phyloP scores from a whole-genome alignment of 176 grass and related monocot genomes.

The Otatea glauca region DNA sequence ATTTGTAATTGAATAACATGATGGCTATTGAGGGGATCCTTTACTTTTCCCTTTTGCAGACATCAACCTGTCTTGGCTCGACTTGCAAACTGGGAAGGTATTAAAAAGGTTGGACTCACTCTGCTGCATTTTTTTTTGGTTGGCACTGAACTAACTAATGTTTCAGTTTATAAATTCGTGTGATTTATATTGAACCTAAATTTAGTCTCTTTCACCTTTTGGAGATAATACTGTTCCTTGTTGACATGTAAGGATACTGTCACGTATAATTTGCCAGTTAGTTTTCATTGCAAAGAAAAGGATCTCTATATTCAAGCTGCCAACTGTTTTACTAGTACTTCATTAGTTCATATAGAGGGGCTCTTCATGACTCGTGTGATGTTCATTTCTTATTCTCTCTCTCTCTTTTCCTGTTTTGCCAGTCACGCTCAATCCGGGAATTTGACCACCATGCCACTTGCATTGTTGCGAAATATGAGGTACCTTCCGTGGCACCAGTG shows the following conservation, averaged over 20 bases:
- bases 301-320: slow-evolving; percentile 4
- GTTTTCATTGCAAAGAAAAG: too few relatives aligned
- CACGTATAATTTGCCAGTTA: too few relatives aligned
- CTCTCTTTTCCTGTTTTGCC: slow-evolving; percentile 46
- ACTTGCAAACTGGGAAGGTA: slow-evolving; percentile 95
- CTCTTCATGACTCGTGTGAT: slow-evolving; percentile 32
- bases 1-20: slow-evolving; percentile 20
- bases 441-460: slow-evolving; percentile 94
- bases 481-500: slow-evolving; percentile 31
- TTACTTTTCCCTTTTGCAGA: slow-evolving; percentile 52
- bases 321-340: slow-evolving; percentile 19
- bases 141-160: background rate
- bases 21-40: background rate
- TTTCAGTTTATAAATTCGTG: slow-evolving; percentile 7
- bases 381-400: slow-evolving; percentile 25
- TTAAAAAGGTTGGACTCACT: slow-evolving; percentile 70
- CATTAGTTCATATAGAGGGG: slow-evolving; percentile 2
- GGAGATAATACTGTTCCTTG: background rate
- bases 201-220: background rate
- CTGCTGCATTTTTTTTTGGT: slow-evolving; percentile 22
- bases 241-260: background rate
- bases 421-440: slow-evolving; percentile 88
- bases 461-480: slow-evolving; percentile 85
- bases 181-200: slow-evolving; percentile 32
- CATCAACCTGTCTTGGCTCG: slow-evolving; percentile 81